Conservation (phyloP, 768 basidiomycete genomes). For the Rhodotorula graminis region DNA sequence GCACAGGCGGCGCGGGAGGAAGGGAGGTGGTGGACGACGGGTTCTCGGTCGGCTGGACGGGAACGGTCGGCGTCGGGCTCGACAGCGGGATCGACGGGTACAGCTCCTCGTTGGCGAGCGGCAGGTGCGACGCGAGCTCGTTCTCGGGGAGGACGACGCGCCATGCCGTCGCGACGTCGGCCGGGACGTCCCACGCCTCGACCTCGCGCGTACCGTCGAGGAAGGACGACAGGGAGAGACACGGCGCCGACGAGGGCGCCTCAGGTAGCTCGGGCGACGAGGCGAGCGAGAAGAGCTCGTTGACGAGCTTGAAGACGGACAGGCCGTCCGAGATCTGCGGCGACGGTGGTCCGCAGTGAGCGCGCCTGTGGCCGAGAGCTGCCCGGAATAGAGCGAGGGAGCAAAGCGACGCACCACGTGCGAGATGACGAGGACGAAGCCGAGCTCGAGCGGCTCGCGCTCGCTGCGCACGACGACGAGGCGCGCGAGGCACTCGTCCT, state of each 20-base stretch:
- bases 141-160: neutral
- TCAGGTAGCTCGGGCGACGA: neutral
- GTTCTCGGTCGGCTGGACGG: neutral
- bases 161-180: neutral
- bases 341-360: neutral
- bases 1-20: neutral
- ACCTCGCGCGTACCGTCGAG: neutral
- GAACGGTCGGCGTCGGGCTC: neutral
- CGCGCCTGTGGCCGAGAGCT: too few species aligned
- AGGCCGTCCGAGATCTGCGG: slow-evolving; percentile 22
- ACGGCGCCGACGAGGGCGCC: rapidly evolving
- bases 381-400: too few species aligned
- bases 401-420: slow-evolving; percentile 7
- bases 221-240: neutral
- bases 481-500: slow-evolving; percentile 4
- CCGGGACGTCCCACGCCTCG: neutral
- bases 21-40: neutral
- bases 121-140: neutral
- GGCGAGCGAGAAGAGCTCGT: slow-evolving; percentile 1
- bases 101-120: slow-evolving; percentile 26
- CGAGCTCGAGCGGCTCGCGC: neutral
- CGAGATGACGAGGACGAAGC: slow-evolving; percentile 23
- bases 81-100: slow-evolving; percentile 2
- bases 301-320: slow-evolving; percentile 18
- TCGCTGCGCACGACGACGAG: neutral